Base-by-base conservation (phyloP, 73 alveolate species). In the Loxodes magnus region DNA sequence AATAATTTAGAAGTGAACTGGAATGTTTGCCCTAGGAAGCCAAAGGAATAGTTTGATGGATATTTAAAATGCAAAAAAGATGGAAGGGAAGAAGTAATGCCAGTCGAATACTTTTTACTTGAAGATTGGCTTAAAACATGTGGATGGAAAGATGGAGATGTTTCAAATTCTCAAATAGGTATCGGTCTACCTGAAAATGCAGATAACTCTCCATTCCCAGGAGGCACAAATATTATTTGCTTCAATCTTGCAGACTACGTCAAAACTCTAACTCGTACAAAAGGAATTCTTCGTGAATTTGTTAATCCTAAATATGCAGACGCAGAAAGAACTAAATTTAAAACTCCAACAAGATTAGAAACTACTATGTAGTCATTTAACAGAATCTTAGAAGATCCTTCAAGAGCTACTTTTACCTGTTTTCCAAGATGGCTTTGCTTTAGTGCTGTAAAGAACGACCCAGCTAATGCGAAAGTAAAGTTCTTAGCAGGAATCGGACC, bases 341-440 rank as follows among this genome's bases (percentile, higher is more conserved):
- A 94, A 49, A 51, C 96, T 3, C 90, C 99, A 25, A 85, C 99
- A 16, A 72, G 99, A 36, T 77, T 94, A 30, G 99, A 94, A 57
- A 84, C 98, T 61, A 77, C 89, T 95, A 92, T 92, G 98, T 96
- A 94, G 71, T 98, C 91, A 61, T 93, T 79, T 51, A 97, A 98
- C 20, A 88, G 92, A 62, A 89, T 94, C 53, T 65, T 92, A 43
- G 41, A 43, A 23, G 53, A 64, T 20, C 66, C 64, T 24, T 63
- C 56, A 51, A 87, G 69, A 60, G 97, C 88, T 4, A 98, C 98
- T 15, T 82, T 92, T 73, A 74, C 97, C 7, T 57, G 67, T 43
- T 72, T 82, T 33, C 94, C 84, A 15, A 83, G 96, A 29, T 82
- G 97, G 96, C 69, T 79, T 59, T 86, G 96, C 53, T 91, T 91